Conservation (phyloP, 2,329 filamentous ascomycete genomes). For the Thermochaetoides dissita region DNA sequence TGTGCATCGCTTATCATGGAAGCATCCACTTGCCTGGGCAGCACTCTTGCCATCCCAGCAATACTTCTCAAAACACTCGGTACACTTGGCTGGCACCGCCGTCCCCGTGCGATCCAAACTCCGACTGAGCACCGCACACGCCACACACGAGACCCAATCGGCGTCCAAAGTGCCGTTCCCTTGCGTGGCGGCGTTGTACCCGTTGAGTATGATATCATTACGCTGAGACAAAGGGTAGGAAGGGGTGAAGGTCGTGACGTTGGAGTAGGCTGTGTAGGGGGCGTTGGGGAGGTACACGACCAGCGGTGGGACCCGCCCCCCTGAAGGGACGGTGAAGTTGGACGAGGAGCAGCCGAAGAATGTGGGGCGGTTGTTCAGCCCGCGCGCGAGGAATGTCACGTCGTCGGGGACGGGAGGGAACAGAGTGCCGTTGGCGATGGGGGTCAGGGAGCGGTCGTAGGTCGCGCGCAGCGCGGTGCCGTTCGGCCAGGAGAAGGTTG, state of each 20-base stretch:
- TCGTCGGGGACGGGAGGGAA: conserved; percentile 46
- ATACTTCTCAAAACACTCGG: conserved; percentile 62
- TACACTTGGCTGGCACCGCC: conserved; percentile 56
- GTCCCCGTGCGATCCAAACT: conserved; percentile 60
- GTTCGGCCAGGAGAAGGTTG: conserved; percentile 42
- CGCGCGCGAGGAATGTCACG: conserved; percentile 41
- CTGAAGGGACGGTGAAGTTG: conserved; percentile 18
- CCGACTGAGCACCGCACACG: conserved; percentile 70
- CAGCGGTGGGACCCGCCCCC: conserved; percentile 17
- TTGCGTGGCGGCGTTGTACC: conserved; percentile 69
- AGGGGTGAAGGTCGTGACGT: conserved; percentile 64
- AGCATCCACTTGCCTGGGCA: conserved; percentile 5
- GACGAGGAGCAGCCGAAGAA: conserved; percentile 47
- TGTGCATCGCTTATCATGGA: too few species aligned
- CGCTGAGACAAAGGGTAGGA: conserved; percentile 52
- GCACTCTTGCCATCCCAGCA: conserved; percentile 77
- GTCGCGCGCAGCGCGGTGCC: conserved; percentile 44
- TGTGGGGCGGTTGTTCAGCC: conserved; percentile 43
- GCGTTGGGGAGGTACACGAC: conserved; percentile 65
- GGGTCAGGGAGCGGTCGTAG: conserved; percentile 36
- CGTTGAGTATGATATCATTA: conserved; percentile 73
- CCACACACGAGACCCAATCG: conserved; percentile 72
- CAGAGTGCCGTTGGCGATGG: conserved; percentile 36
- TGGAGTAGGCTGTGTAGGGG: conserved; percentile 63
- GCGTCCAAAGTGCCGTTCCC: conserved; percentile 63